Evolutionary conservation across 106 monocot species (phyloP).

Genomic region (Apostasia shenzhenica): DNA sequence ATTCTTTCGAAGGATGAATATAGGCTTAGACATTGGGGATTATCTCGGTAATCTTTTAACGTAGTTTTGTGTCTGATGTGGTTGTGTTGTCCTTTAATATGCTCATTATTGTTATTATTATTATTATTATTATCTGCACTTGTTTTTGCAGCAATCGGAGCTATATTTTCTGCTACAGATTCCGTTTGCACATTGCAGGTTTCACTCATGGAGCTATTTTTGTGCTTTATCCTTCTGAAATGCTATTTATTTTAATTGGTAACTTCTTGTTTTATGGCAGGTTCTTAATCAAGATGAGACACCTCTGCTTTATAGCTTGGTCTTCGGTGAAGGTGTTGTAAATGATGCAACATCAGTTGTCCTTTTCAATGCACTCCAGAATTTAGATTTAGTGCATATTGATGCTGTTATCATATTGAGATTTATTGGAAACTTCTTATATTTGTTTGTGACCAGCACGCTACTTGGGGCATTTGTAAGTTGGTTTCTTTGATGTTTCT

Average conservation of each 20-base stretch:
- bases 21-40: slow-evolving; percentile 67
- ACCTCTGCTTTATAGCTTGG: slow-evolving; percentile 87
- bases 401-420: slow-evolving; percentile 36
- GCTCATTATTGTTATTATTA: background rate
- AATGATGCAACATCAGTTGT: slow-evolving; percentile 99
- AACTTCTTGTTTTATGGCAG: slow-evolving; percentile 25
- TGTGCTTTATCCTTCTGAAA: background rate
- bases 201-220: background rate
- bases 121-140: background rate
- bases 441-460: slow-evolving; percentile 88
- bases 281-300: slow-evolving; percentile 99
- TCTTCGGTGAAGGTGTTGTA: slow-evolving; percentile 98
- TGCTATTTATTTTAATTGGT: background rate
- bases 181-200: slow-evolving; percentile 99
- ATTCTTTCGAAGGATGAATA: slow-evolving; percentile 62
- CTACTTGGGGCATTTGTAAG: slow-evolving; percentile 83
- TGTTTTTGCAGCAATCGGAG: slow-evolving; percentile 77
- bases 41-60: slow-evolving; percentile 67
- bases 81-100: background rate
- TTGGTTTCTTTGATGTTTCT: slow-evolving; percentile 3
- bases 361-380: slow-evolving; percentile 91
- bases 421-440: slow-evolving; percentile 71
- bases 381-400: slow-evolving; percentile 81
- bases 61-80: background rate
- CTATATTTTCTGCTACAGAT: slow-evolving; percentile 97